Evolutionary conservation across 2,329 filamentous ascomycete genomes (phyloP), one percentile per base, ranked within the genome.

Genomic region (Sporothrix globosa): DNA sequence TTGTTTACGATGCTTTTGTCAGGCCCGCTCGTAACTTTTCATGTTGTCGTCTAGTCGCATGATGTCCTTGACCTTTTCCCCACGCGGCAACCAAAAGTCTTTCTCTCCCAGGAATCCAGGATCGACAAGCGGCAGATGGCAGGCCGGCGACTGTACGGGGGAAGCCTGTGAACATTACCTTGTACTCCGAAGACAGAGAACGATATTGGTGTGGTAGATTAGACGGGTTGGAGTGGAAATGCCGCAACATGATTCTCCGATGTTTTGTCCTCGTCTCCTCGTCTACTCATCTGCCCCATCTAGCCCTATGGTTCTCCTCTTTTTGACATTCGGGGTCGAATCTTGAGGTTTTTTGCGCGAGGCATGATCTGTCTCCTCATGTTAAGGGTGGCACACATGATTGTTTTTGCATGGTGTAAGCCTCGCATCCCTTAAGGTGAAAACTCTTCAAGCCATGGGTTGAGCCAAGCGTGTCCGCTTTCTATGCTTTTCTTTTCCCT

Each of bases 381-480:
- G 21, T 68, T 21, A 24, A 46, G 34, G 19, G 24, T 67, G 27
- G 50, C 52, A 68, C 65, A 21, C 65, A 58, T 56, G 34, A 56
- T 58, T 39, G 58, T 4, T 17, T 4, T 61, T 61, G 56, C 56
- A 52, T 66, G 44, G 44, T 63, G 41, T 50, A 50, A 66, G 61
- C 24, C 44, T n/a, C 14, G 44, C 63, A 30, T 44, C 63, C 63
- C 39, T 41, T 67, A 24, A 48, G 30, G 52, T 34, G 34, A 34
- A 50, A 67, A 67, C 54, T 41, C 48, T 44, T 54, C 48, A 67
- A 27, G 19, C 30, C 63, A 67, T 41, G 48, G 63, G 63, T 30
- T 39, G 61, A 50, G 44, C 65, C 50, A 67, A 52, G 30, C 41
- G 34, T 5, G 10, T 67, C n/a, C 9, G 19, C 65, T 39, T 48